Conservation (phyloP, 805 yeast species). For the Ogataea nitratoaversa region DNA sequence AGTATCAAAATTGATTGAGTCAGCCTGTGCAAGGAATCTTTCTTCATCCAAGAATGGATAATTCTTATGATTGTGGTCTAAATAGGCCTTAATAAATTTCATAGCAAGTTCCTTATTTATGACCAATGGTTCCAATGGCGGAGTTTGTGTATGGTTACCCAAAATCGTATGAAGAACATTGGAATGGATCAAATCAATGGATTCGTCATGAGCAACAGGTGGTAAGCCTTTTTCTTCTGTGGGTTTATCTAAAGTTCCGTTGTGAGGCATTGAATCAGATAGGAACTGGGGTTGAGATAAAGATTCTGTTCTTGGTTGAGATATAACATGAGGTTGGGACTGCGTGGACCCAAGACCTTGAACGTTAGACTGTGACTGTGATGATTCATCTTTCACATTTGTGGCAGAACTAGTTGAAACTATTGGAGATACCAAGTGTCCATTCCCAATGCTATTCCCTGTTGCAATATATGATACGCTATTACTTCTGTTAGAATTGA, state of each 20-base stretch:
- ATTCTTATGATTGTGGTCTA: constrained; percentile 40
- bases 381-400: background rate
- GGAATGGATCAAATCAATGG: constrained; percentile 12
- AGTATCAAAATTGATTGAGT: constrained; percentile 17
- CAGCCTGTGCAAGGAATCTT: constrained; percentile 31
- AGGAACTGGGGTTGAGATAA: background rate
- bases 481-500: background rate
- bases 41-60: constrained; percentile 41
- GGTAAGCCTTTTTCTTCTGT: background rate
- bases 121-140: constrained; percentile 26
- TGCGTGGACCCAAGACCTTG: no score
- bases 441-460: background rate
- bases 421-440: background rate
- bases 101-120: constrained; percentile 23
- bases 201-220: constrained; percentile 1
- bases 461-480: background rate
- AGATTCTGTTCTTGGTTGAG: background rate
- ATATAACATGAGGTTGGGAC: background rate
- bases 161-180: constrained; percentile 18
- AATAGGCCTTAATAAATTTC: constrained; percentile 39
- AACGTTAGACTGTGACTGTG: no score
- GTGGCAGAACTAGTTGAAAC: background rate
- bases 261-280: no score
- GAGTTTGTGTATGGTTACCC: constrained; percentile 24
- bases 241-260: background rate